These are phyloP conservation scores for Mimosa bimucronata DNA, from an alignment of 306 rosid genomes.

Conservation along the genomic window DNA sequence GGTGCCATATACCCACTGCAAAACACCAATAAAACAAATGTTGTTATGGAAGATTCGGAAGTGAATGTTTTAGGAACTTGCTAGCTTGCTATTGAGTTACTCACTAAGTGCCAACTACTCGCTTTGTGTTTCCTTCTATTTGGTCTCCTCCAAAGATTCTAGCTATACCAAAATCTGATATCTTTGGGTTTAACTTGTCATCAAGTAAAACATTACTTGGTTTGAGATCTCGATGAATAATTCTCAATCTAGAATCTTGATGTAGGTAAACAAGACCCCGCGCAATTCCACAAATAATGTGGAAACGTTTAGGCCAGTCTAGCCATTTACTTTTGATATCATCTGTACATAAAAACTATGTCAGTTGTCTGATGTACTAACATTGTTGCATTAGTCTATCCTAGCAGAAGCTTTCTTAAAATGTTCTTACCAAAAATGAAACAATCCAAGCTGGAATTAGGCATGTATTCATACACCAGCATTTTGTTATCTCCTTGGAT, in stretches of 20 bases:
- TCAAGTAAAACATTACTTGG: slow-evolving; percentile 52
- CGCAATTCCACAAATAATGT: slow-evolving; percentile 48
- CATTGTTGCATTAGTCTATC: neutral
- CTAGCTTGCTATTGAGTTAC: slow-evolving; percentile 12
- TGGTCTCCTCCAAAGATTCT: slow-evolving; percentile 49
- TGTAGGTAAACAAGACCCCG: slow-evolving; percentile 58
- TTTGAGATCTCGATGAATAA: slow-evolving; percentile 53
- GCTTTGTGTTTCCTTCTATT: slow-evolving; percentile 51
- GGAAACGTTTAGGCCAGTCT: slow-evolving; percentile 49
- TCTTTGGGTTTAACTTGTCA: slow-evolving; percentile 46
- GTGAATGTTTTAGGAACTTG: neutral
- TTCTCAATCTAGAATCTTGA: slow-evolving; percentile 49
- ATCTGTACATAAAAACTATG: slow-evolving; percentile 16
- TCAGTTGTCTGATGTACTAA: neutral
- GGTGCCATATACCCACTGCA: slow-evolving; percentile 66
- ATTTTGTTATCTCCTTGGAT: slow-evolving; percentile 34
- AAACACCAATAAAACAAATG: neutral
- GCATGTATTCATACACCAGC: slow-evolving; percentile 46
- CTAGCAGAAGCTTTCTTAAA: neutral
- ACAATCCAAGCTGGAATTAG: slow-evolving; percentile 39
- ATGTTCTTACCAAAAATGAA: slow-evolving; percentile 50
- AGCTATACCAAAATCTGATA: slow-evolving; percentile 55
- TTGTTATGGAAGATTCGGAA: neutral
- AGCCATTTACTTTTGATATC: slow-evolving; percentile 6
- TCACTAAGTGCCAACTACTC: slow-evolving; percentile 63